Base-by-base conservation (phyloP, 345 rosid species). In the Eucalyptus brandiana region DNA sequence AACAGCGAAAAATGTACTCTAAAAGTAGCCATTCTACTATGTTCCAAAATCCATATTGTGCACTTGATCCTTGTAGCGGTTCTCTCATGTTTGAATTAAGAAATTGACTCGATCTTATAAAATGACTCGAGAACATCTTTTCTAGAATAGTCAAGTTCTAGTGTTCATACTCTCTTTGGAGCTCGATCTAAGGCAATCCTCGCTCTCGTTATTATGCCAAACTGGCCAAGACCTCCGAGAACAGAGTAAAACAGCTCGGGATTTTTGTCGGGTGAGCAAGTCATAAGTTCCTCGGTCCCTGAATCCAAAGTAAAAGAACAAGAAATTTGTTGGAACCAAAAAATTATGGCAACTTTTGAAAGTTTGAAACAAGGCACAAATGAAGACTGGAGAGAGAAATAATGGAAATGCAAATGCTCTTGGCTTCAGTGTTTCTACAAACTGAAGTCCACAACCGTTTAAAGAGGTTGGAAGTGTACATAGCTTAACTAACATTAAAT, bases 141-240 rank as follows among this genome's bases (percentile, higher is more conserved):
- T 65, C 9, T 28, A 30, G 11, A 65, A n/a, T n/a, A 19, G 21
- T 23, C 8, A 6, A 30, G 69, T 86, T 30, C 54, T 14, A 28
- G 34, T 80, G 24, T 32, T 21, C 42, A 48, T 94, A 95, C 95
- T 91, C 89, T 93, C 86, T 90, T 89, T 8, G 95, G 95, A 37
- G 94, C 93, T 6, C 91, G 90, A 56, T 88, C 93, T 7, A 95
- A 86, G 86, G 90, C 91, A 10, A 95, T 93, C 72, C 96, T 91
- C 28, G 93, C 96, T 58, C 96, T 89, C 14, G 94, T 93, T 87
- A 95, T 95, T 30, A 94, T 92, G 23, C 97, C 97, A 34, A 95
- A 95, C 60, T 95, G 96, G 34, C 97, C 97, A 44, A 95, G 87
- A 7, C 97, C 97, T 12, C 97, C 97, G 3, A 95, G 88, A 53